Conservation (phyloP, 1,284 basidiomycete species). For the Fistulinella cinereoalba region DNA sequence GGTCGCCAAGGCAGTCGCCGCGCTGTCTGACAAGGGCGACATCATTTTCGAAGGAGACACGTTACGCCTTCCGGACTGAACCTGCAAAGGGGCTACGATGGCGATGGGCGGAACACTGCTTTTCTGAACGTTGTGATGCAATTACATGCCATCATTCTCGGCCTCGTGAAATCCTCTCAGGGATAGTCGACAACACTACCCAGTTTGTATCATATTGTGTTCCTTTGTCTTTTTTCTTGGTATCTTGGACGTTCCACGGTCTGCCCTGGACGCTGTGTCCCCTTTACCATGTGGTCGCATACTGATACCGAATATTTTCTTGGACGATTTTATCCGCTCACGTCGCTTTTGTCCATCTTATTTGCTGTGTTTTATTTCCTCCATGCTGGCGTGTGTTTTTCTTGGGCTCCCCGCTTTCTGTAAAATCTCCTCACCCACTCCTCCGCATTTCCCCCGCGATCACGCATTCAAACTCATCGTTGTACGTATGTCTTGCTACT, state of each 20-base stretch:
- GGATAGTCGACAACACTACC: not conserved
- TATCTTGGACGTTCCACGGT: conserved; percentile 26
- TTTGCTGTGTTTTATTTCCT: conserved; percentile 11
- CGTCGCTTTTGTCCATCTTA: conserved; percentile 17
- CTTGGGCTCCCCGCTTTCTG: not conserved
- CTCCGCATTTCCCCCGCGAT: not conserved
- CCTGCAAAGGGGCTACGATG: not conserved
- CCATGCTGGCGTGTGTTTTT: conserved; percentile 4
- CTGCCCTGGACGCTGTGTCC: conserved; percentile 9
- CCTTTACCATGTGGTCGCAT: conserved; percentile 6
- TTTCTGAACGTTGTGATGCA: too few species aligned
- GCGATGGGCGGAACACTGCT: too few species aligned
- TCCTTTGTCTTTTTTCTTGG: conserved; percentile 16
- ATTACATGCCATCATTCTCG: too few species aligned
- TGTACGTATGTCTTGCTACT: not conserved
- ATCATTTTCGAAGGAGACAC: conserved; percentile 60
- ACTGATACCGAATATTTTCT: conserved; percentile 22
- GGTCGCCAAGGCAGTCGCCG: conserved; percentile 56
- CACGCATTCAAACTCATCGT: not conserved
- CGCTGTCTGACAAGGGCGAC: conserved; percentile 51
- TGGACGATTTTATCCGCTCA: conserved; percentile 14
- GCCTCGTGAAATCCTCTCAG: too few species aligned
- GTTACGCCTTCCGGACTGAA: conserved; percentile 38
- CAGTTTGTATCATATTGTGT: not conserved
- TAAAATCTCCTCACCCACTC: not conserved